Evolutionary conservation across 2,329 filamentous ascomycete genomes (phyloP).

Genomic region (Fusarium tanahbumbuense): DNA sequence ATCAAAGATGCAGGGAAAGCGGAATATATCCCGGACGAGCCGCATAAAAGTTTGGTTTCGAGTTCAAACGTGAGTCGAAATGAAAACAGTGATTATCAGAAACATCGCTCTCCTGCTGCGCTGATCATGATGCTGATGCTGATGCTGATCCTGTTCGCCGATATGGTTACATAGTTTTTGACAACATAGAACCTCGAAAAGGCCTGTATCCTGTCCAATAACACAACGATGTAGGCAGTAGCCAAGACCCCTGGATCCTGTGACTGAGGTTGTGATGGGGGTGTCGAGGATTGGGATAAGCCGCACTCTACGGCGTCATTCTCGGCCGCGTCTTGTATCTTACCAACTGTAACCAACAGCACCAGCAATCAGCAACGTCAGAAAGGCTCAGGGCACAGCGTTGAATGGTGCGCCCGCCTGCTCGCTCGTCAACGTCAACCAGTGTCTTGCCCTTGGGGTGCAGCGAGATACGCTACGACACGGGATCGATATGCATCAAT

Average conservation of each 20-base stretch:
- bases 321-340: conserved; percentile 42
- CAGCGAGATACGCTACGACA: conserved; percentile 1
- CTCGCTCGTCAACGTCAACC: conserved; percentile 18
- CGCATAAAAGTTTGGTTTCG: conserved; percentile 9
- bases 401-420: conserved; percentile 4
- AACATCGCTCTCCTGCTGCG: conserved; percentile 3
- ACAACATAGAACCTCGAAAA: background rate
- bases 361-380: conserved; percentile 22
- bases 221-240: background rate
- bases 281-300: conserved; percentile 35
- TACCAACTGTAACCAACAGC: conserved; percentile 13
- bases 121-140: conserved; percentile 10
- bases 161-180: background rate
- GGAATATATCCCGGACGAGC: conserved; percentile 34
- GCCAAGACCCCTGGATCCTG: conserved; percentile 22
- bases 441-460: conserved; percentile 5
- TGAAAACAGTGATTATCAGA: conserved; percentile 5
- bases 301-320: conserved; percentile 41
- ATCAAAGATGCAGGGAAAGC: conserved; percentile 13
- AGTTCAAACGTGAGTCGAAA: background rate
- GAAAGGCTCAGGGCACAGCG: conserved; percentile 10
- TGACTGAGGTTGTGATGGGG: conserved; percentile 20
- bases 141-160: background rate
- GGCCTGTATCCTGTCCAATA: background rate
- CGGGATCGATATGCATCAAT: conserved; percentile 7